Conservation (phyloP, 1,139 yeast species). For the Arxiozyma telluris region DNA sequence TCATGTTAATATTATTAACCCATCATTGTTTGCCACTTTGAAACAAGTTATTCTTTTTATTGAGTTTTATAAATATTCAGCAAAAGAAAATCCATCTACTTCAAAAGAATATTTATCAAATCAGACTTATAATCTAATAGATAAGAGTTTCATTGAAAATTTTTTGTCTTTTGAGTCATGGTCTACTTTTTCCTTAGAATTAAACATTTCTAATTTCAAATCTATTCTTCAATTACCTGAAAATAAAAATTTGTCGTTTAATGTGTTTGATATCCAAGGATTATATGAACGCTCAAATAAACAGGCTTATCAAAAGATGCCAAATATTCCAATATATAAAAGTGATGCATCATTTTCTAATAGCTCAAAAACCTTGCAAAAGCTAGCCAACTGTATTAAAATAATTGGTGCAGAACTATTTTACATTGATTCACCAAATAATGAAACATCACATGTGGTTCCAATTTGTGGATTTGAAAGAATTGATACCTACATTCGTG, state of each 20-base stretch:
- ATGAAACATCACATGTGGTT: constrained; percentile 9
- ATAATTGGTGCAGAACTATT: constrained; percentile 12
- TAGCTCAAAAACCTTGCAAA: neutral
- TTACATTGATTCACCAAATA: constrained; percentile 7
- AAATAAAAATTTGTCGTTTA: constrained; percentile 16
- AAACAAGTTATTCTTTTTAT: constrained; percentile 14
- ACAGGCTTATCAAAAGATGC: neutral
- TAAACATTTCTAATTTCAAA: constrained; percentile 19
- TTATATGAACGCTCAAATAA: constrained; percentile 11
- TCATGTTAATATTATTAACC: constrained; percentile 25
- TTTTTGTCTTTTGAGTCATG: constrained; percentile 5
- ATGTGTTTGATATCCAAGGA: constrained; percentile 18
- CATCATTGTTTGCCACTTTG: constrained; percentile 21
- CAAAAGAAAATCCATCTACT: neutral
- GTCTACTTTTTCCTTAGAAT: constrained; percentile 19
- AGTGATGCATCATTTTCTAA: neutral
- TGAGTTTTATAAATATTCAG: constrained; percentile 3
- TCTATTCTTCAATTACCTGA: constrained; percentile 16
- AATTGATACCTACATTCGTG: constrained; percentile 21
- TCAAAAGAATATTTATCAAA: neutral
- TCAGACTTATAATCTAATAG: neutral
- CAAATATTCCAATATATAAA: neutral
- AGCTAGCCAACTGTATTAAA: constrained; percentile 13
- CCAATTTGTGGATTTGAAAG: constrained; percentile 26
- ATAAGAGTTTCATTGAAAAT: neutral